These are phyloP conservation scores for Pichia deserticola DNA, from an alignment of 805 yeast species.

Conservation along the genomic window DNA sequence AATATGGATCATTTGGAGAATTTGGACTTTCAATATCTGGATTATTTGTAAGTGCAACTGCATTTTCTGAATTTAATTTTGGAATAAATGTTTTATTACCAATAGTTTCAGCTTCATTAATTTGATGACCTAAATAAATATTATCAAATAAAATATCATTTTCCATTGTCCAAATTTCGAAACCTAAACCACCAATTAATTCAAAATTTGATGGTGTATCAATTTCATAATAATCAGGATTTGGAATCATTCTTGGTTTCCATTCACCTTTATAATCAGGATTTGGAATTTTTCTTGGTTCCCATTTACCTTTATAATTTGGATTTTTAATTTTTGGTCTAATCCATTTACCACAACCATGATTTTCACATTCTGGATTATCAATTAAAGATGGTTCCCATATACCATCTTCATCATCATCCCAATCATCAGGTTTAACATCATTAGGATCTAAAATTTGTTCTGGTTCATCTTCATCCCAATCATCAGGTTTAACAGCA, in stretches of 20 bases:
- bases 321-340: slow-evolving; percentile 64
- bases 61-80: slow-evolving; percentile 45
- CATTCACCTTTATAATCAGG: slow-evolving; percentile 78
- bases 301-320: slow-evolving; percentile 72
- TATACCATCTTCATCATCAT: slow-evolving; percentile 82
- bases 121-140: slow-evolving; percentile 75
- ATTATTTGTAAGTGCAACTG: slow-evolving; percentile 31
- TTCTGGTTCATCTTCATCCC: slow-evolving; percentile 62
- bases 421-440: slow-evolving; percentile 70
- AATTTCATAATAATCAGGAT: slow-evolving; percentile 60
- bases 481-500: slow-evolving; percentile 62
- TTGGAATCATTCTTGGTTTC: slow-evolving; percentile 57
- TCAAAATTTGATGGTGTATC: slow-evolving; percentile 44
- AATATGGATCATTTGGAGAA: slow-evolving; percentile 22
- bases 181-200: slow-evolving; percentile 74
- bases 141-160: slow-evolving; percentile 70
- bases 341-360: slow-evolving; percentile 80
- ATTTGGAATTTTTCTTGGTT: slow-evolving; percentile 56
- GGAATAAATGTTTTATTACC: slow-evolving; percentile 70
- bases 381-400: slow-evolving; percentile 66
- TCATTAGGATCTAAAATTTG: slow-evolving; percentile 64
- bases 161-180: slow-evolving; percentile 87
- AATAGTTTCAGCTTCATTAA: slow-evolving; percentile 75
- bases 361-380: slow-evolving; percentile 65
- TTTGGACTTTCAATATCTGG: slow-evolving; percentile 40